Conservation (phyloP, 768 basidiomycete genomes). For the Amanita exitialis region DNA sequence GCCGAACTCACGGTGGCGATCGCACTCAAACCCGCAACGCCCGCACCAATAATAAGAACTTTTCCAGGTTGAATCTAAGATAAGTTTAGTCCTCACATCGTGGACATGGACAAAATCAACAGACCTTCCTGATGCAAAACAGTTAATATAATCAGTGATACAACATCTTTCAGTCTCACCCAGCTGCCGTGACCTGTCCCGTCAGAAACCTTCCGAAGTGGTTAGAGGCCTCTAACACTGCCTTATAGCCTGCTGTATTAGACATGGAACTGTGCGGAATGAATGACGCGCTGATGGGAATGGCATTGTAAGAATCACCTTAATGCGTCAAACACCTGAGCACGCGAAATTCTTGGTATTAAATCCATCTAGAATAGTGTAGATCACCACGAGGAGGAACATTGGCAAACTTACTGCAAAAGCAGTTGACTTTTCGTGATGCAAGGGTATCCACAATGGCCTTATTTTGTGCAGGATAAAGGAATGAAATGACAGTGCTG, state of each 20-base stretch:
- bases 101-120: not conserved
- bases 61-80: slow-evolving; percentile 75
- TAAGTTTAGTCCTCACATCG: slow-evolving; percentile 2
- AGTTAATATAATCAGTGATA: slow-evolving; percentile 11
- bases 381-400: not conserved
- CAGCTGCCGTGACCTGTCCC: slow-evolving; percentile 86
- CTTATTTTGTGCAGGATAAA: slow-evolving; percentile 80
- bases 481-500: slow-evolving; percentile 73
- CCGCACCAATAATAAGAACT: slow-evolving; percentile 80
- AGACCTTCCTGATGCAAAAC: not conserved
- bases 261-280: slow-evolving; percentile 67
- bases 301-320: slow-evolving; percentile 34
- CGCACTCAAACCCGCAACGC: slow-evolving; percentile 82
- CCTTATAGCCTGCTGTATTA: slow-evolving; percentile 92
- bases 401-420: slow-evolving; percentile 44
- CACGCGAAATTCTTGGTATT: slow-evolving; percentile 86
- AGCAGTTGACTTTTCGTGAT: slow-evolving; percentile 53
- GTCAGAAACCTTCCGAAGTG: slow-evolving; percentile 85
- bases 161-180: slow-evolving; percentile 36
- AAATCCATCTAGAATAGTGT: slow-evolving; percentile 57
- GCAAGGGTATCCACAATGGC: slow-evolving; percentile 59
- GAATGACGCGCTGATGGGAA: not conserved
- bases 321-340: slow-evolving; percentile 83
- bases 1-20: slow-evolving; percentile 60
- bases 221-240: slow-evolving; percentile 83